Conservation (phyloP, 2,329 filamentous ascomycete genomes). For the Epichloe scottii region DNA sequence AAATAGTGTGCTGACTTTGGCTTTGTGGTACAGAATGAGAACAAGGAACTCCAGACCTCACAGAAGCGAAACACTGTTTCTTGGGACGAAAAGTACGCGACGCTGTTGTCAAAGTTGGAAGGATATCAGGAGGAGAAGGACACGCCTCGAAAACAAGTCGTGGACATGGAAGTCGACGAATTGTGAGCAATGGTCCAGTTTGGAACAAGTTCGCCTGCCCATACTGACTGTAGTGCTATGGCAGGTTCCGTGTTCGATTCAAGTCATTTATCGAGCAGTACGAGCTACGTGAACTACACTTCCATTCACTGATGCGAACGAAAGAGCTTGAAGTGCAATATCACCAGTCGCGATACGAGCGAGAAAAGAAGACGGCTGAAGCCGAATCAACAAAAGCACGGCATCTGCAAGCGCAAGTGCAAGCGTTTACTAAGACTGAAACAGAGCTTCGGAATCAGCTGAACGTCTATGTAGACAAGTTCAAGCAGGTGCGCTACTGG, state of each 20-base stretch:
- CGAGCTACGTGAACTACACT: slow-evolving; percentile 87
- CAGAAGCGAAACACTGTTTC: slow-evolving; percentile 72
- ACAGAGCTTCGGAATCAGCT: slow-evolving; percentile 86
- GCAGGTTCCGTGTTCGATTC: slow-evolving; percentile 71
- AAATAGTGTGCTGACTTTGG: slow-evolving; percentile 13
- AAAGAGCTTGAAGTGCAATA: slow-evolving; percentile 95
- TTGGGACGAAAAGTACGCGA: slow-evolving; percentile 75
- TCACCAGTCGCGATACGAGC: slow-evolving; percentile 76
- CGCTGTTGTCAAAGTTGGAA: slow-evolving; percentile 71
- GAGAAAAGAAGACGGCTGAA: slow-evolving; percentile 81
- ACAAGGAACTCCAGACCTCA: slow-evolving; percentile 77
- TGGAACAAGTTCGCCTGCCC: neutral
- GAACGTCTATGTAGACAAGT: slow-evolving; percentile 98
- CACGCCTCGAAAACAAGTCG: slow-evolving; percentile 64
- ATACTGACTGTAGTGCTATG: slow-evolving; percentile 6
- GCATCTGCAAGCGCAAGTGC: slow-evolving; percentile 80
- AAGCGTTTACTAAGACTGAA: slow-evolving; percentile 92
- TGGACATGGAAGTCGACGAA: slow-evolving; percentile 82
- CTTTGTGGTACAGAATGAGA: slow-evolving; percentile 55
- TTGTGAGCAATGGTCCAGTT: slow-evolving; percentile 42
- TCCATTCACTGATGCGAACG: slow-evolving; percentile 79
- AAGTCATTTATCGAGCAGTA: slow-evolving; percentile 96
- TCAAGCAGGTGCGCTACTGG: slow-evolving; percentile 75
- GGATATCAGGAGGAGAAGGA: slow-evolving; percentile 81
- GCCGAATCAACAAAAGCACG: slow-evolving; percentile 67